These are phyloP conservation scores for Rhizodiscina lignyota DNA, from an alignment of 495 filamentous ascomycete genomes.

Conservation along the genomic window DNA sequence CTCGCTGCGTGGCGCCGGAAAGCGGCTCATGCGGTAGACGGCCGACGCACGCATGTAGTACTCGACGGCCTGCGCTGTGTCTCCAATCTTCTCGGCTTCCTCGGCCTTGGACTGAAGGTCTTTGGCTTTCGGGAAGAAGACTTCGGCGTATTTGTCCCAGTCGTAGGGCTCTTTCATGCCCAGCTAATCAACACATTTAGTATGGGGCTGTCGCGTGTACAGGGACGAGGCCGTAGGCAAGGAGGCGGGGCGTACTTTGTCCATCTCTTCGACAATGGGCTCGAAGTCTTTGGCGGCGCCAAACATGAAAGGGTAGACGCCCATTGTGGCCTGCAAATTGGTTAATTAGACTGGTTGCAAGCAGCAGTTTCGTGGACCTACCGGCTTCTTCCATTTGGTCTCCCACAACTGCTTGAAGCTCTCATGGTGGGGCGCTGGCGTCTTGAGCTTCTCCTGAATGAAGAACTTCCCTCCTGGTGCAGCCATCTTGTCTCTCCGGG, in stretches of 20 bases:
- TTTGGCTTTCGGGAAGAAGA: conserved; percentile 43
- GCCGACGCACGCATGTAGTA: conserved; percentile 57
- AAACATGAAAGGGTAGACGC: conserved; percentile 70
- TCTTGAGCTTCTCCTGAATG: conserved; percentile 27
- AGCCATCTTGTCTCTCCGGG: conserved; percentile 16
- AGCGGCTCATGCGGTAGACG: conserved; percentile 57
- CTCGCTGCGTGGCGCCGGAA: conserved; percentile 40
- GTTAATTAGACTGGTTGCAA: neutral
- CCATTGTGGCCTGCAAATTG: conserved; percentile 33
- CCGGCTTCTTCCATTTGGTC: conserved; percentile 61
- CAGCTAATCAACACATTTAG: conserved; percentile 17
- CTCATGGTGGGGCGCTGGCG: conserved; percentile 40
- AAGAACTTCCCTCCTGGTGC: conserved; percentile 15
- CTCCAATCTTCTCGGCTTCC: conserved; percentile 24
- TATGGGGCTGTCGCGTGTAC: conserved; percentile 3
- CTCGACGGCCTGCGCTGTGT: conserved; percentile 34
- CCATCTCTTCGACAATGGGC: conserved; percentile 49
- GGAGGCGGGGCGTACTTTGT: conserved; percentile 34
- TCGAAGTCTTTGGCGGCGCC: conserved; percentile 52
- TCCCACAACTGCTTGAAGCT: conserved; percentile 62
- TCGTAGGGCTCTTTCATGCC: conserved; percentile 47
- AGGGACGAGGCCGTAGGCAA: too few species aligned
- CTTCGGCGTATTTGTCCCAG: conserved; percentile 41
- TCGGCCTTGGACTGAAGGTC: conserved; percentile 33
- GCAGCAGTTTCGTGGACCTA: conserved; percentile 17